These are phyloP conservation scores for Myrica gale DNA, from an alignment of 306 rosid genomes.

Conservation along the genomic window DNA sequence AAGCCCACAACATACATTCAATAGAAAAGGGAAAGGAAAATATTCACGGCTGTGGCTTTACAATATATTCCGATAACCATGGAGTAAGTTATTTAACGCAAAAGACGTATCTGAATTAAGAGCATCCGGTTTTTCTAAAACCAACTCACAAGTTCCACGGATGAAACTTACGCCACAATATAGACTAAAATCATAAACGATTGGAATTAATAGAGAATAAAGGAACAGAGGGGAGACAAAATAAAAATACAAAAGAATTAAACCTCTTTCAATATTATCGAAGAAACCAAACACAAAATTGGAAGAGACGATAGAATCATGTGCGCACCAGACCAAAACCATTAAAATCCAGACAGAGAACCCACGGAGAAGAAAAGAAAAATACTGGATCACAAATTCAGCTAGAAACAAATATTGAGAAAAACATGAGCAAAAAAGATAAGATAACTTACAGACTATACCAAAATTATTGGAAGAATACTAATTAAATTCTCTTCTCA, in stretches of 20 bases:
- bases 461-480: not conserved
- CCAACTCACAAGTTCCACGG: not conserved
- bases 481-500: not conserved
- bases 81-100: not conserved
- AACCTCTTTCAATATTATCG: constrained; percentile 8
- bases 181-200: not conserved
- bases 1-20: constrained; percentile 10
- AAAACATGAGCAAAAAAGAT: not conserved
- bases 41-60: constrained; percentile 23
- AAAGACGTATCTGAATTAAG: not conserved
- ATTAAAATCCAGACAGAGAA: not conserved
- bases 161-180: not conserved
- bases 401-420: not conserved
- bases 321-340: not conserved
- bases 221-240: not conserved
- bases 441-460: not conserved
- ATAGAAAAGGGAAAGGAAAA: not conserved
- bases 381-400: not conserved
- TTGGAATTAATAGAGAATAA: not conserved
- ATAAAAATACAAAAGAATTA: not conserved
- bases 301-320: not conserved
- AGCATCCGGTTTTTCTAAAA: not conserved
- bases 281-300: constrained; percentile 21
- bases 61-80: constrained; percentile 17
- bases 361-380: not conserved